phyloP scores from a whole-genome alignment of 1,284 basidiomycete genomes.

The Sporisorium iseilematis-ciliati region DNA sequence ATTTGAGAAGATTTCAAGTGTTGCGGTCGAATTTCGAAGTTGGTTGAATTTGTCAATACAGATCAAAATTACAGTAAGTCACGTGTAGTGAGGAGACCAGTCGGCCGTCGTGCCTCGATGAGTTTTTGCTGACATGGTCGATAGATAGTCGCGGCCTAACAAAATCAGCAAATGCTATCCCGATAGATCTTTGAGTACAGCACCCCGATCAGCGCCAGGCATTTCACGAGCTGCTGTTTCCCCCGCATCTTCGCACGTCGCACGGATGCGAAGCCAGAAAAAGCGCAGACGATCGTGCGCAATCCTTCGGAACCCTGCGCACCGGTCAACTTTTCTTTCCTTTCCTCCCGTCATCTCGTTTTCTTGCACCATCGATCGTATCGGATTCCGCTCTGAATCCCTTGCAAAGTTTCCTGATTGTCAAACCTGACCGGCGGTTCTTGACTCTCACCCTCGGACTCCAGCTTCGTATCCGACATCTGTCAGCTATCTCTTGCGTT shows the following conservation, averaged over 20 bases:
- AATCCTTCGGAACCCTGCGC: neutral
- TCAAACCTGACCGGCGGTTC: too few species aligned
- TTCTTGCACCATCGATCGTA: neutral
- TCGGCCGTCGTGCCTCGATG: neutral
- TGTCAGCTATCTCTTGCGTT: neutral
- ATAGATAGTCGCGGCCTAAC: neutral
- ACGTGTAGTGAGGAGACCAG: neutral
- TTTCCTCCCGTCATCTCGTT: too few species aligned
- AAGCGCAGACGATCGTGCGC: neutral
- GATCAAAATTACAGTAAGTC: neutral
- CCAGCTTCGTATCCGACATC: neutral
- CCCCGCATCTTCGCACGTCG: constrained; percentile 5
- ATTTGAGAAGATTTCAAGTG: neutral
- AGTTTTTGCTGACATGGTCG: neutral
- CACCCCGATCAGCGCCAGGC: neutral
- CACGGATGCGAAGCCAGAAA: constrained; percentile 2
- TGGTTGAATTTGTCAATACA: neutral
- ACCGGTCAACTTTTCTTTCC: neutral
- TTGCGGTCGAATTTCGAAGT: neutral
- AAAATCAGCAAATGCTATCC: neutral
- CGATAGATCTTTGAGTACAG: neutral
- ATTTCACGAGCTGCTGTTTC: too few species aligned
- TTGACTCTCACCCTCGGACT: too few species aligned
- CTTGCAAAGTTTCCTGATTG: too few species aligned
- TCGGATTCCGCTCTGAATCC: too few species aligned